Conservation (phyloP, 2,329 filamentous ascomycete genomes). For the Apiospora malaysiana region DNA sequence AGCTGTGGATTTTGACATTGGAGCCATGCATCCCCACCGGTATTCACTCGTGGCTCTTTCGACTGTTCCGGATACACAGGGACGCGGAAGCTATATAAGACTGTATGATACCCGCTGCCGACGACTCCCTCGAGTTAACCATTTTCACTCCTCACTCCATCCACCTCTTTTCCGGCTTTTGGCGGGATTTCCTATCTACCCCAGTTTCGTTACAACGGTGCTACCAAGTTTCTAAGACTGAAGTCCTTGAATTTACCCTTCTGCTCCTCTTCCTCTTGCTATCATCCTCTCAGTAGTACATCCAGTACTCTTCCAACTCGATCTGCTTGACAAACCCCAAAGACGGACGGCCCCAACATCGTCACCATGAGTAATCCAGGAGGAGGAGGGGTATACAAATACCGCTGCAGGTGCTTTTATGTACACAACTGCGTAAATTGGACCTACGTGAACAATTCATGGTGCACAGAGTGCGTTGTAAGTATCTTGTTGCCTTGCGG, state of each 20-base stretch:
- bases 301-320: conserved; percentile 9
- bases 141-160: neutral
- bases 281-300: conserved; percentile 19
- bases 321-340: neutral
- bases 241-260: neutral
- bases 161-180: neutral
- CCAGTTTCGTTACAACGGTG: neutral
- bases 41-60: neutral
- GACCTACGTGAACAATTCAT: neutral
- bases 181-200: neutral
- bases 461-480: conserved; percentile 2
- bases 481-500: neutral
- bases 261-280: neutral
- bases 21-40: neutral
- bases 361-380: neutral
- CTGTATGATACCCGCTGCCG: neutral
- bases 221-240: neutral
- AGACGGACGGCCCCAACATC: neutral
- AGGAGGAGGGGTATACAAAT: conserved; percentile 18
- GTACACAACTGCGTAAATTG: neutral
- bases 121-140: neutral
- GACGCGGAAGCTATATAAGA: neutral
- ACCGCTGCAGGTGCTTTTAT: conserved; percentile 5
- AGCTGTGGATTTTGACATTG: neutral
- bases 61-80: neutral